These are phyloP conservation scores for Periconia macrospinosa DNA, from an alignment of 2,329 filamentous ascomycete species.

Conservation along the genomic window DNA sequence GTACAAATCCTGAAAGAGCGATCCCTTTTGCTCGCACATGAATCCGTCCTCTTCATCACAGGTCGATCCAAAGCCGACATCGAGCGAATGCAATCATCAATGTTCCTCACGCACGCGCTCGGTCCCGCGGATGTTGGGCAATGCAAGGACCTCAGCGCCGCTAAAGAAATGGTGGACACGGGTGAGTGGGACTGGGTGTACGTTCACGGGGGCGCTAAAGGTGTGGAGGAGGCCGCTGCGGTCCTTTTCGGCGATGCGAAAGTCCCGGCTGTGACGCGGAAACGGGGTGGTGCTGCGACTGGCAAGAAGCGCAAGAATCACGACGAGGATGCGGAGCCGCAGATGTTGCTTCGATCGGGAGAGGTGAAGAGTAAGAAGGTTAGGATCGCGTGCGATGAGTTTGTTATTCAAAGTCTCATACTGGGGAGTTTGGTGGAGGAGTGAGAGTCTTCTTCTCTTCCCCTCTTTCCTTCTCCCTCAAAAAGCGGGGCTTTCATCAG, in stretches of 20 bases:
- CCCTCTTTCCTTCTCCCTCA: no score
- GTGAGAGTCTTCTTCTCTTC: constrained; percentile 6
- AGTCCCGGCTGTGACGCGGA: constrained; percentile 19
- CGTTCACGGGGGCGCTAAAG: constrained; percentile 68
- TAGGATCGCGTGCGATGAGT: constrained; percentile 77
- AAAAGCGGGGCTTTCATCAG: no score
- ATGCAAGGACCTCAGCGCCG: constrained; percentile 67
- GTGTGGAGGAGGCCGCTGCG: constrained; percentile 57
- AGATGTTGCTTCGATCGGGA: constrained; percentile 30
- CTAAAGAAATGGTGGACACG: constrained; percentile 60
- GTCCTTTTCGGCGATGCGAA: constrained; percentile 47
- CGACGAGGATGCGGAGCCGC: constrained; percentile 30
- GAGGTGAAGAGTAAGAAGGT: constrained; percentile 55
- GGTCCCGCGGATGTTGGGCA: constrained; percentile 69
- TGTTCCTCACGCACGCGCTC: constrained; percentile 78
- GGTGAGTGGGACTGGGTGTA: constrained; percentile 78
- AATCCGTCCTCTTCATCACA: constrained; percentile 73
- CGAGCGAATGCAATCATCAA: constrained; percentile 69
- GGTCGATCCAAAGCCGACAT: constrained; percentile 63
- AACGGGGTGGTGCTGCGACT: constrained; percentile 6
- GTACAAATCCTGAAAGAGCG: constrained; percentile 42
- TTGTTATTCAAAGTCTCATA: constrained; percentile 91
- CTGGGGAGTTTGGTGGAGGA: constrained; percentile 75
- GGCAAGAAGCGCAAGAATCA: constrained; percentile 49
- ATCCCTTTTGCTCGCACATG: constrained; percentile 64